phyloP scores from a whole-genome alignment of 2,329 filamentous ascomycete species.

The Paradendryphiella salina region DNA sequence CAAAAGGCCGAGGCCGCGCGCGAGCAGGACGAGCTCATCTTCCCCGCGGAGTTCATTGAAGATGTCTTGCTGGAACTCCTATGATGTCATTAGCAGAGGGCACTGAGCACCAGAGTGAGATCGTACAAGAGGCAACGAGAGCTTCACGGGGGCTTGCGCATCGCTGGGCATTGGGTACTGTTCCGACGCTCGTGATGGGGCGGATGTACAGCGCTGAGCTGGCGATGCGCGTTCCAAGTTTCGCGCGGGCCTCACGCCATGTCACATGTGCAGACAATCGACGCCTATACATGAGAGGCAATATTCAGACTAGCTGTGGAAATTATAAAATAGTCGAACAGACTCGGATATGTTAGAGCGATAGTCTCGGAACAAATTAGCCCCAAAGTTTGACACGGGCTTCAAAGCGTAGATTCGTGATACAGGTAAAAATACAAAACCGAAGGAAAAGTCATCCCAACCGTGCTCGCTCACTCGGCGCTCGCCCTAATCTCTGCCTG shows the following conservation, averaged over 20 bases:
- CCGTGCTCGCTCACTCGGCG: slow-evolving; percentile 22
- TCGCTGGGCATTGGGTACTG: slow-evolving; percentile 45
- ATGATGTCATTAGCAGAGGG: slow-evolving; percentile 34
- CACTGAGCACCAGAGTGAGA: neutral
- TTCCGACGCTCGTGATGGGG: slow-evolving; percentile 20
- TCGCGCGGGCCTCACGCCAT: slow-evolving; percentile 24
- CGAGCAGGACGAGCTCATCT: slow-evolving; percentile 92
- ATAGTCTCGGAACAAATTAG: neutral
- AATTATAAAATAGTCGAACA: neutral
- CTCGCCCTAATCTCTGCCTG: slow-evolving; percentile 43
- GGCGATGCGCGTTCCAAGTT: slow-evolving; percentile 20
- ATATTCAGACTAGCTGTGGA: neutral
- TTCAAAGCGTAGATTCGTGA: slow-evolving; percentile 22
- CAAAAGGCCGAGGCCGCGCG: slow-evolving; percentile 87
- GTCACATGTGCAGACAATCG: slow-evolving; percentile 27
- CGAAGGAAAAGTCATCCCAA: slow-evolving; percentile 3
- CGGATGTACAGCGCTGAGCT: slow-evolving; percentile 20
- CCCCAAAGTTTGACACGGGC: neutral
- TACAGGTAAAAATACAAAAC: slow-evolving; percentile 24
- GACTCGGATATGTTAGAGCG: neutral
- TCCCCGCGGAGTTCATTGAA: slow-evolving; percentile 73
- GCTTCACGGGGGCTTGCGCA: slow-evolving; percentile 67
- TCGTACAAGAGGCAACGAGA: slow-evolving; percentile 73
- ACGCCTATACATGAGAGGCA: neutral
- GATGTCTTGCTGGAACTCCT: slow-evolving; percentile 90